phyloP scores from a whole-genome alignment of 192 early-diverging fungal genomes.

The Ramicandelaber brevisporus region DNA sequence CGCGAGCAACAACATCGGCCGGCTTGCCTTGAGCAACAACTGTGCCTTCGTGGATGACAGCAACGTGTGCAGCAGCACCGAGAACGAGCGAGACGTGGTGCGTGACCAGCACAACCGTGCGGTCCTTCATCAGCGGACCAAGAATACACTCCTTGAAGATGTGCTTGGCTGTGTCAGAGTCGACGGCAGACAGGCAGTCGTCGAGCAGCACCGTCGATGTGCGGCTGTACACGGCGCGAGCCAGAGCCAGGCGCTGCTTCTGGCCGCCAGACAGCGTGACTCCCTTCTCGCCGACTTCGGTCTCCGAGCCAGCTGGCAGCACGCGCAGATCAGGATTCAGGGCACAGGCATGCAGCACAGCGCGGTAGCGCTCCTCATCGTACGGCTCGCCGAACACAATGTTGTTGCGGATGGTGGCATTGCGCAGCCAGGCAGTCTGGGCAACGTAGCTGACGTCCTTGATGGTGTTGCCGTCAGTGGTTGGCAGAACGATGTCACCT shows the following conservation, averaged over 20 bases:
- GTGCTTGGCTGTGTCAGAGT: conserved; percentile 77
- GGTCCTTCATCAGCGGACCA: conserved; percentile 34
- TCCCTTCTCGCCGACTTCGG: conserved; percentile 86
- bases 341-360: conserved; percentile 65
- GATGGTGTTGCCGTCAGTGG: conserved; percentile 13
- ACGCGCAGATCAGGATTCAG: conserved; percentile 64
- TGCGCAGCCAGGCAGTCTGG: conserved; percentile 40
- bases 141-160: conserved; percentile 54
- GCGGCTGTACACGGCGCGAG: conserved; percentile 56
- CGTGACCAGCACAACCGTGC: conserved; percentile 73
- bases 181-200: conserved; percentile 84
- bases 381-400: conserved; percentile 64
- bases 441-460: conserved; percentile 58
- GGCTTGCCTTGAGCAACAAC: conserved; percentile 23
- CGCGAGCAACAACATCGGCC: conserved; percentile 17
- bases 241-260: conserved; percentile 66
- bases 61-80: conserved; percentile 21
- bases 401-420: conserved; percentile 53
- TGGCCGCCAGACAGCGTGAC: conserved; percentile 72
- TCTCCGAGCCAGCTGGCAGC: conserved; percentile 58
- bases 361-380: conserved; percentile 47
- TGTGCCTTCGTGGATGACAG: conserved; percentile 30
- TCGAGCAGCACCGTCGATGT: conserved; percentile 47
- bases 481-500: conserved; percentile 16
- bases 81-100: conserved; percentile 52